Percentiles rank a stretch among this genome's conserved stretches.
Evolutionary conservation across 1,284 basidiomycete genomes (phyloP).

Genomic region (Sanghuangporus weigelae): DNA sequence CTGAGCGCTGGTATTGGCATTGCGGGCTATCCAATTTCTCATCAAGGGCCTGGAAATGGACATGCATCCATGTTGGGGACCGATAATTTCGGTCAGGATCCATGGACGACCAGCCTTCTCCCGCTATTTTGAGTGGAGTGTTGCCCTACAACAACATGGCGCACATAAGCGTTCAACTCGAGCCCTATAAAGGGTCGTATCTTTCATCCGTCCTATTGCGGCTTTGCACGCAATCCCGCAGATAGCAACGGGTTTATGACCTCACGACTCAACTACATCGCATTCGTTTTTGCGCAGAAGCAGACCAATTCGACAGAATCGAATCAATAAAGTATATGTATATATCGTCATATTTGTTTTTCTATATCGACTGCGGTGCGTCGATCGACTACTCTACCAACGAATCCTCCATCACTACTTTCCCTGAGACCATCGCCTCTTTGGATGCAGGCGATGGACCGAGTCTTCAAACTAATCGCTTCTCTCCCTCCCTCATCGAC

Average conservation of each 20-base stretch:
- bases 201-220: background rate
- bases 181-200: slow-evolving; percentile 2
- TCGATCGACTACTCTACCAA: background rate
- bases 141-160: slow-evolving; percentile 8
- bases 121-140: slow-evolving; percentile 18
- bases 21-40: background rate
- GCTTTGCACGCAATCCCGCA: background rate
- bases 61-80: background rate
- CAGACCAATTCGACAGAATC: background rate
- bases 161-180: slow-evolving; percentile 2
- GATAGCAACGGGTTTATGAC: slow-evolving; percentile 1
- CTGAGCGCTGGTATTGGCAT: background rate
- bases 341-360: slow-evolving; percentile 6
- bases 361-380: background rate
- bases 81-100: background rate
- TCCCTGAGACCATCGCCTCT: background rate
- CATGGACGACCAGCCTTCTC: slow-evolving; percentile 9
- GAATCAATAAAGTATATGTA: slow-evolving; percentile 10
- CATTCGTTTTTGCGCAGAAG: background rate
- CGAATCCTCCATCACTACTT: background rate
- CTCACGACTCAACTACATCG: background rate
- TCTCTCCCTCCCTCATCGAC: background rate
- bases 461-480: background rate
- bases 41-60: background rate
- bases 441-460: background rate